Evolutionary conservation across 495 filamentous ascomycete genomes (phyloP), one percentile per base, ranked within the genome.

Genomic region (Penicillium coffeae): DNA sequence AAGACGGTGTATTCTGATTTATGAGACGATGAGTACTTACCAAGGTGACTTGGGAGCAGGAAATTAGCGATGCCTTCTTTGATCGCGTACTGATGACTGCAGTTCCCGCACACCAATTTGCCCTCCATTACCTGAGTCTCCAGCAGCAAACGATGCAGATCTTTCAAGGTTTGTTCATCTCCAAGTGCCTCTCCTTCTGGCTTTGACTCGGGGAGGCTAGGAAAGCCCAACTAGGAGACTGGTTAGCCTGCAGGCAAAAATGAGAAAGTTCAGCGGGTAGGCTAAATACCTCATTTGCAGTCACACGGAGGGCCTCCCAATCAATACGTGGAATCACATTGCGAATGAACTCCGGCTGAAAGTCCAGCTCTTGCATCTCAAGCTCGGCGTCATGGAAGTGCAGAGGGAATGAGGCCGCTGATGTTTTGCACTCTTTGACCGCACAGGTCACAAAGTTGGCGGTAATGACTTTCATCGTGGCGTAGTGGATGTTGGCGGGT

Each of bases 401-500:
- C 16, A 97, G 76, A 0, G 94, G 91, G 58, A 95, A 96, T 8
- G 90, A 86, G 27, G 74, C 67, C 8, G 83, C 66, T 8, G 80
- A 80, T 45, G 83, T 72, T 69, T 95, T 95, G 84, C 93, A 99
- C 30, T 86, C 69, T 70, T 95, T 95, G 57, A 95, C 85, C 16
- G 93, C 91, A 78, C 93, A 99, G 50, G 89, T 91, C 58, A 99
- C 77, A 68, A 97, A 99, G 70, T 97, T 97, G 56, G 92, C 86
- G 39, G 91, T 97, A 38, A 99, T 81, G 50, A 99, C 73, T 69
- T 97, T 99, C 93, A 99, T 96, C n/a, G n/a, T 59, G 38, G 25
- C 14, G 44, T 18, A 2, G 21, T 42, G 13, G 8, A 32, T 18
- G 25, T 13, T 1, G n/a, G 10, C 10, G 25, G 5, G 25, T 30